Evolutionary conservation across 2,329 filamentous ascomycete species (phyloP).

Genomic region (Lachnellula occidentalis): DNA sequence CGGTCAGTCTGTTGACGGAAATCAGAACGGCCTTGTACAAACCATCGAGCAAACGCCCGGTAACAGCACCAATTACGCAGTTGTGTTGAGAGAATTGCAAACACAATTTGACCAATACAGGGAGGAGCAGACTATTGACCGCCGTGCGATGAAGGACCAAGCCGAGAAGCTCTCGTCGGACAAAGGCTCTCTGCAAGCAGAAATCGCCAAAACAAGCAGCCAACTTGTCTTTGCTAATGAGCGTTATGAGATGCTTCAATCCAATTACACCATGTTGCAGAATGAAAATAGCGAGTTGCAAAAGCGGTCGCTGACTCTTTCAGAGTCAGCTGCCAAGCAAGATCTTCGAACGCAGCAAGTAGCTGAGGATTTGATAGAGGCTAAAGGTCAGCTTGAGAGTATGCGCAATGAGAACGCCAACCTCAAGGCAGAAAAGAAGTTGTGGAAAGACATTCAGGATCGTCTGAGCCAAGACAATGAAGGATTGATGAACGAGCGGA

Average conservation of each 20-base stretch:
- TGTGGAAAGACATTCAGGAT: conserved; percentile 91
- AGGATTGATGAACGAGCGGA: conserved; percentile 74
- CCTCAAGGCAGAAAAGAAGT: conserved; percentile 86
- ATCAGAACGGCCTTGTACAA: conserved; percentile 46
- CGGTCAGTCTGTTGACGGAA: conserved; percentile 62
- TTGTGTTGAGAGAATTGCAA: conserved; percentile 81
- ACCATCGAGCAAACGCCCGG: conserved; percentile 52
- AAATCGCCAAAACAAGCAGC: conserved; percentile 73
- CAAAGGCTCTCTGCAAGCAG: conserved; percentile 75
- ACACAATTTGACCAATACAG: conserved; percentile 85
- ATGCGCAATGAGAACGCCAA: conserved; percentile 88
- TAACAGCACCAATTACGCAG: conserved; percentile 61
- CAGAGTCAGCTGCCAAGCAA: conserved; percentile 81
- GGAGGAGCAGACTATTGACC: conserved; percentile 76
- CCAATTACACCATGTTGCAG: conserved; percentile 79
- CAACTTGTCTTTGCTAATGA: conserved; percentile 78
- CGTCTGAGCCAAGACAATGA: conserved; percentile 87
- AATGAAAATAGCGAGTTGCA: conserved; percentile 81
- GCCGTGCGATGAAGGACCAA: conserved; percentile 77
- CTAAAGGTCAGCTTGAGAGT: conserved; percentile 74
- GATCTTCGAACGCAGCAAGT: conserved; percentile 88
- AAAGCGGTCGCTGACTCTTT: conserved; percentile 69
- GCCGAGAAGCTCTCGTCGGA: conserved; percentile 75
- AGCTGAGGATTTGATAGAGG: conserved; percentile 87
- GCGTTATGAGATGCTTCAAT: conserved; percentile 82